Conservation (phyloP, 2,329 filamentous ascomycete genomes). For the Tolypocladium endophyticum region DNA sequence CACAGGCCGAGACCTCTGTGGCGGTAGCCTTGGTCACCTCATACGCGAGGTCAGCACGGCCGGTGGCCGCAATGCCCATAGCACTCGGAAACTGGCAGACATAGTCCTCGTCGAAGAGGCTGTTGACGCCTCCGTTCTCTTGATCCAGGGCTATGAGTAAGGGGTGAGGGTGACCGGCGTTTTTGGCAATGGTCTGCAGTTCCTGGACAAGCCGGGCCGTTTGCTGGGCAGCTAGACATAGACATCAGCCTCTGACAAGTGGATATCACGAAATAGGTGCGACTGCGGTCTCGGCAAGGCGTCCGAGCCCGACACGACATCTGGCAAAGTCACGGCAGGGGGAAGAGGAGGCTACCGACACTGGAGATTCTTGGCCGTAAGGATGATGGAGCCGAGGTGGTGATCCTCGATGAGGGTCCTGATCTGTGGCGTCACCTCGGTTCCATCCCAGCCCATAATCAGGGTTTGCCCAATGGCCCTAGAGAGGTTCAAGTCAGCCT, state of each 20-base stretch:
- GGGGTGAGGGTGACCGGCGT: conserved; percentile 82
- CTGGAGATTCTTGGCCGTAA: conserved; percentile 79
- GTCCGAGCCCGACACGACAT: not conserved
- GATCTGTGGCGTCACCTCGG: conserved; percentile 73
- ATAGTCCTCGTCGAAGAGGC: conserved; percentile 88
- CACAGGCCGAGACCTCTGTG: conserved; percentile 82
- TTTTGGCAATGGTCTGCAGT: conserved; percentile 81
- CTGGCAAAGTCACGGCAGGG: not conserved
- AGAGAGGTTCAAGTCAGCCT: conserved; percentile 6
- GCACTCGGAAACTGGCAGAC: conserved; percentile 94
- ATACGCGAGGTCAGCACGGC: conserved; percentile 74
- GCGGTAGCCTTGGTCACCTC: conserved; percentile 88
- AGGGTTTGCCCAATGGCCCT: conserved; percentile 67
- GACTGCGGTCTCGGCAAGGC: not conserved
- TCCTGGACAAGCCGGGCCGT: conserved; percentile 82
- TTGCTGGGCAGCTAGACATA: conserved; percentile 68
- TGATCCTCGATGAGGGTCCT: conserved; percentile 70
- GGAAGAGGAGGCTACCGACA: conserved; percentile 38
- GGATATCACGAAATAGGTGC: not conserved
- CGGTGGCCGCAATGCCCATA: conserved; percentile 92
- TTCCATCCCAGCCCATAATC: conserved; percentile 81
- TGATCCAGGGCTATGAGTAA: conserved; percentile 88
- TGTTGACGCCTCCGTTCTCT: conserved; percentile 97
- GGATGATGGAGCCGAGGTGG: conserved; percentile 77
- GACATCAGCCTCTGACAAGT: conserved; percentile 9